Evolutionary conservation across 371 early-diverging fungal genomes (phyloP), one percentile per base, ranked within the genome.

Genomic region (Smittium mucronatum): DNA sequence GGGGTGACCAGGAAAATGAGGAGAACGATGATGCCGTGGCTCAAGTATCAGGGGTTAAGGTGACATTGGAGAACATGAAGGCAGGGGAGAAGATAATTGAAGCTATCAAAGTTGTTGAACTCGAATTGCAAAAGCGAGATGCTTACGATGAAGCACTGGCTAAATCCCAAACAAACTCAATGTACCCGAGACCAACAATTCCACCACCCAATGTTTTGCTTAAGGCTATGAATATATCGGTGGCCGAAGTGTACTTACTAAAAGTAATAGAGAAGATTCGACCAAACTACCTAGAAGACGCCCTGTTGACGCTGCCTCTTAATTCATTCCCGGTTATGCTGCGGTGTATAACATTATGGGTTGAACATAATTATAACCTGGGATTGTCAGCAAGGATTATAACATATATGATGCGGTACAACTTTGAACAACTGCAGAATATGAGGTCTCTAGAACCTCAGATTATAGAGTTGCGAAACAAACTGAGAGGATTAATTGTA

Each of bases 31-130:
- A 77, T 69, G 78, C 29, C 58, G 80, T 77, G 16, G 81, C 75
- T 16, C 83, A 82, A 64, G 89, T 89, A 73, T 76, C 86, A n/a
- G 87, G 87, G 35, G 81, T 84, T 21, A 47, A 47, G 47, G 11
- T 11, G 47, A 47, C 47, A 21, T 21, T 47, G 5, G 47, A 47
- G 5, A 47, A 5, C 11, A 47, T 47, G 47, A 47, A 47, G 30
- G 92, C 93, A 0, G 89, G 90, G 21, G 88, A 86, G 75, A 85
- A 88, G 73, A 95, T 94, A 2, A 84, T 88, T 81, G 93, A 92
- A 72, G 89, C 94, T 26, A 82, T 97, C 35, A 93, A 93, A 75
- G 89, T 95, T 15, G 94, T 93, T 73, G 96, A 97, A 75, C 82
- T 87, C 57, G 84, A 95, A 33, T 85, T 94, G 71, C 94, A 95